phyloP scores from a whole-genome alignment of 73 alveolate genomes.

The Paramecium primaurelia region DNA sequence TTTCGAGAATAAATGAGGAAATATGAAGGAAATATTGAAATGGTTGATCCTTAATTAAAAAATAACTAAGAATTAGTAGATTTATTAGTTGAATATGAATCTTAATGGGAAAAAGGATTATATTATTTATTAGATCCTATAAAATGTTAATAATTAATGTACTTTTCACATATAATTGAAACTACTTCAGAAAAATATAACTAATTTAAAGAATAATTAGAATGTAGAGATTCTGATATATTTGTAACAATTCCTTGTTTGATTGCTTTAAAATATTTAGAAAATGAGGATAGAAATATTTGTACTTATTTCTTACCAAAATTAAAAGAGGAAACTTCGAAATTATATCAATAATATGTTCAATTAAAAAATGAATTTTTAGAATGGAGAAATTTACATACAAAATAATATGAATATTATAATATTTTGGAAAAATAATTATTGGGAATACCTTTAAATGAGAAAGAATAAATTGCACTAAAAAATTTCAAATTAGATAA shows the following conservation, averaged over 20 bases:
- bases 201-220: conserved; percentile 66
- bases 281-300: conserved; percentile 72
- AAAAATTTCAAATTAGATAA: conserved; percentile 41
- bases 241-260: conserved; percentile 77
- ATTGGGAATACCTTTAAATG: conserved; percentile 23
- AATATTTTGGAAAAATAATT: conserved; percentile 62
- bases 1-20: conserved; percentile 75
- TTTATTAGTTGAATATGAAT: conserved; percentile 80
- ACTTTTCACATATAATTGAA: conserved; percentile 68
- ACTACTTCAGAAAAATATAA: conserved; percentile 72
- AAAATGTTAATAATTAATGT: conserved; percentile 61
- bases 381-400: conserved; percentile 60
- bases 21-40: conserved; percentile 91
- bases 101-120: conserved; percentile 78
- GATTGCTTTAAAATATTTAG: conserved; percentile 66
- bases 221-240: conserved; percentile 69
- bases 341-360: conserved; percentile 42
- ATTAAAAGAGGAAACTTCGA: conserved; percentile 71
- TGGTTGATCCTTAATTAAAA: conserved; percentile 93
- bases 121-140: conserved; percentile 61
- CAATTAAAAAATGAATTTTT: conserved; percentile 57
- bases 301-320: conserved; percentile 71
- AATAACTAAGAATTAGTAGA: conserved; percentile 93
- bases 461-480: background rate
- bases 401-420: conserved; percentile 43